phyloP scores from a whole-genome alignment of 2,329 filamentous ascomycete species.

The Claviceps humidiphila region DNA sequence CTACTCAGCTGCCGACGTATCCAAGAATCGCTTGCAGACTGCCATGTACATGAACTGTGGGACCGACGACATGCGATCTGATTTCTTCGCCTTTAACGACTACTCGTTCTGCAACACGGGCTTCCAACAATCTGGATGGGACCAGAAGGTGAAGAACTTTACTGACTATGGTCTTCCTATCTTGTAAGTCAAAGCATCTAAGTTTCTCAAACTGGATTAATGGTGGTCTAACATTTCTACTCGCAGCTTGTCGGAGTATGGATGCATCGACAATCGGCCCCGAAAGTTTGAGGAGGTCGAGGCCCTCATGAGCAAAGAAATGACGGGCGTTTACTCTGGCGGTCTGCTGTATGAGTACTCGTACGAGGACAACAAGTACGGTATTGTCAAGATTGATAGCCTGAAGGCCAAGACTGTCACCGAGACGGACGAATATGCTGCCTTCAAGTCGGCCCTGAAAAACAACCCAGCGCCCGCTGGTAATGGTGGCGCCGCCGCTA shows the following conservation, averaged over 20 bases:
- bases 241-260: slow-evolving; percentile 70
- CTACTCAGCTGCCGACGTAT: slow-evolving; percentile 68
- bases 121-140: slow-evolving; percentile 64
- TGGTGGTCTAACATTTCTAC: no score
- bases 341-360: slow-evolving; percentile 95
- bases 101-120: slow-evolving; percentile 74
- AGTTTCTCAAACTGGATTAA: no score
- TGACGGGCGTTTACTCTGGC: slow-evolving; percentile 86
- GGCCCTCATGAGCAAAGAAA: slow-evolving; percentile 67
- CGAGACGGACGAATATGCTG: slow-evolving; percentile 47
- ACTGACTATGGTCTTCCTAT: slow-evolving; percentile 76
- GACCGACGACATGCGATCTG: slow-evolving; percentile 65
- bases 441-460: slow-evolving; percentile 35
- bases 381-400: slow-evolving; percentile 56
- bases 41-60: slow-evolving; percentile 93
- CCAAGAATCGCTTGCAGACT: slow-evolving; percentile 73
- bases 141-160: slow-evolving; percentile 79
- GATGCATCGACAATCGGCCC: slow-evolving; percentile 63
- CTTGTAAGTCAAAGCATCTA: slow-evolving; percentile 37
- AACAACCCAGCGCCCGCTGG: slow-evolving; percentile 36
- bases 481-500: slow-evolving; percentile 33
- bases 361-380: slow-evolving; percentile 64
- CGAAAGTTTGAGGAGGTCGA: slow-evolving; percentile 71
- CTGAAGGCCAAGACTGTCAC: slow-evolving; percentile 42
- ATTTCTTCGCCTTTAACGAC: slow-evolving; percentile 85